Evolutionary conservation across 2,329 filamentous ascomycete species (phyloP), one percentile per base, ranked within the genome.

Genomic region (Colletotrichum sp.): DNA sequence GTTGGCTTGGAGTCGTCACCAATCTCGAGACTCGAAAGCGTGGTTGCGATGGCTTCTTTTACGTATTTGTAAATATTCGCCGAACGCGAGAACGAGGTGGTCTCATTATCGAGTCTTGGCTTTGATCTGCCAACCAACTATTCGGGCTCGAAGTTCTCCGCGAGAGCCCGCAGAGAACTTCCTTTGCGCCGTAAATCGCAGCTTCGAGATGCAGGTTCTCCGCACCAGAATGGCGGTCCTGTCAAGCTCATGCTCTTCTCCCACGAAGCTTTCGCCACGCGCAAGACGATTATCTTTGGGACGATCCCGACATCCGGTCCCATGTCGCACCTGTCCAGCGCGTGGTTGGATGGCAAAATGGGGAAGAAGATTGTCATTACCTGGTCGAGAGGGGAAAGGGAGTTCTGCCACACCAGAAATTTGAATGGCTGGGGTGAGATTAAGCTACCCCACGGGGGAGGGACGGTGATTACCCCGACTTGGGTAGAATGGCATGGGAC

Each of bases 401-500:
- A 36, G 15, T 6, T 18, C 21, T n/a, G 52, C 30, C 52, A 24
- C 21, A 60, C 71, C 4, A 10, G 21, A 24, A 39, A 62, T 59
- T 7, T 72, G 72, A 75, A 57, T 68, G 72, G 72, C 72, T 63
- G 69, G 55, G 67, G 52, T 39, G 55, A 24, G 39, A 55, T 30
- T 9, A 34, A 39, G n/a, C 55, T 28, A 69, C 30, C 70, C 69
- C 70, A 36, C 36, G 21, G 62, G 63, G 39, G 69, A 44, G 62
- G 55, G 57, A 72, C 73, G 73, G 59, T 64, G 44, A 76, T 76
- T 60, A 60, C 65, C 64, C 70, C 70, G 64, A 76, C 73, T 69
- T 72, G 69, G 69, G 49, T 26, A 62, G 39, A 59, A 59, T 63
- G 44, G 44, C 44, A 5, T 73, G 64, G 64, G 70, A 76, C 73